Evolutionary conservation across 2,329 filamentous ascomycete species (phyloP), one percentile per base, ranked within the genome.

Genomic region (Colletotrichum abscissum): DNA sequence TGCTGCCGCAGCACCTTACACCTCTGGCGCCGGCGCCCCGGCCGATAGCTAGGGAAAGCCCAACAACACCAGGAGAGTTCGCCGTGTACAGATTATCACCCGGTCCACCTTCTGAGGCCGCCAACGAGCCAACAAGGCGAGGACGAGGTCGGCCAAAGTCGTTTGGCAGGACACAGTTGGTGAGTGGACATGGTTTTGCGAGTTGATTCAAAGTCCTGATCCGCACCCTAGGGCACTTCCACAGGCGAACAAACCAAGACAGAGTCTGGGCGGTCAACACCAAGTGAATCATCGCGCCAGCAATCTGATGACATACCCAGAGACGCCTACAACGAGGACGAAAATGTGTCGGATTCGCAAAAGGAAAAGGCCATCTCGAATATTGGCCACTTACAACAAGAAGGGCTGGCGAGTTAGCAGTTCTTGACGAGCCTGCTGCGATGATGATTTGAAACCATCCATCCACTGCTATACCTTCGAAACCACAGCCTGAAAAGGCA

Each of bases 1-100:
- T 80, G 14, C 76, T 81, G 22, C 82, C 83, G 8, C 81, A 81
- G 55, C 78, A 76, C 19, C 76, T 82, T 5, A 80, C 80, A 11
- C 82, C 81, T 12, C 79, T 80, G 26, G 78, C 80, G 3, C 69
- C 75, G 24, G 56, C 58, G 22, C 66, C 70, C 11, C 67, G 54
- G 33, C 28, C 56, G 16, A 22, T 52, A 19, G 49, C 55, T 7
- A 58, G 59, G 22, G 70, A 73, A 46, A 73, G 56, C 55, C 70
- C 70, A 5, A 46, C 66, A 24, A 73, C 70, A 7, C 70, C 70
- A 22, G 70, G 55, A 38, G 67, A 70, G 42, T 28, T 55, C 55
- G 59, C 55, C 22, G 46, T 26, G 12, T 75, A 73, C 38, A 73
- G 57, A 11, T 26, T 67, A 33, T 69, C 73, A 4, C 73, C 70